Percentiles rank a stretch among this genome's conserved stretches.
Conservation (phyloP, 352 stramenopile species). For the Globisporangium barbulae region DNA sequence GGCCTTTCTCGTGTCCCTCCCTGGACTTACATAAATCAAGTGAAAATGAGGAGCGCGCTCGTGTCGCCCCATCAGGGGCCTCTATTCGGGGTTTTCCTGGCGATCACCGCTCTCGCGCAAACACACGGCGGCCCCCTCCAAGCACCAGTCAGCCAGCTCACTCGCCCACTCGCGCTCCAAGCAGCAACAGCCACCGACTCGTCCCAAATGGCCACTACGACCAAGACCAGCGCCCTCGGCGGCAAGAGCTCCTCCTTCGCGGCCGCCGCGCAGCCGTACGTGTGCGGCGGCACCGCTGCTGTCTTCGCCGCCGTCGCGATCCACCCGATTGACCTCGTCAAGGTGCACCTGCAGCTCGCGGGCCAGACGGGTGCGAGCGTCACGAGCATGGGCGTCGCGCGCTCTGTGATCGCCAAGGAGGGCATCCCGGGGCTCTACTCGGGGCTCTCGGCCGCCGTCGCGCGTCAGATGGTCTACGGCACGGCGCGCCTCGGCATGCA, state of each 20-base stretch:
- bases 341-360: conserved; percentile 87
- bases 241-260: conserved; percentile 31
- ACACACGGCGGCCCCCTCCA: conserved; percentile 2
- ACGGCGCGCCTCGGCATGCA: conserved; percentile 85
- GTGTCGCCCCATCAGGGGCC: too few species aligned
- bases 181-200: not conserved
- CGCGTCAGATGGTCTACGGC: conserved; percentile 85
- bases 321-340: conserved; percentile 90
- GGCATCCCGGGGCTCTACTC: conserved; percentile 83
- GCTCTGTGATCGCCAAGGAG: conserved; percentile 77
- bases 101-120: not conserved
- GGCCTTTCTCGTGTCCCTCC: not conserved
- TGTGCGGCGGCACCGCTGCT: conserved; percentile 71
- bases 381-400: conserved; percentile 67
- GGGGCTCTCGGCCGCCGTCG: conserved; percentile 74
- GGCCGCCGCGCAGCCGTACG: conserved; percentile 63
- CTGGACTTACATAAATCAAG: not conserved
- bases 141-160: not conserved
- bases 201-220: conserved; percentile 22
- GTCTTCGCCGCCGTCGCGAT: conserved; percentile 80
- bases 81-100: not conserved
- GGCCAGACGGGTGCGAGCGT: conserved; percentile 78
- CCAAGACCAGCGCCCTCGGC: conserved; percentile 14
- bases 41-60: not conserved
- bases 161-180: not conserved